Base-by-base conservation (phyloP, 768 basidiomycete genomes). In the Rubroboletus pulcherrimus region DNA sequence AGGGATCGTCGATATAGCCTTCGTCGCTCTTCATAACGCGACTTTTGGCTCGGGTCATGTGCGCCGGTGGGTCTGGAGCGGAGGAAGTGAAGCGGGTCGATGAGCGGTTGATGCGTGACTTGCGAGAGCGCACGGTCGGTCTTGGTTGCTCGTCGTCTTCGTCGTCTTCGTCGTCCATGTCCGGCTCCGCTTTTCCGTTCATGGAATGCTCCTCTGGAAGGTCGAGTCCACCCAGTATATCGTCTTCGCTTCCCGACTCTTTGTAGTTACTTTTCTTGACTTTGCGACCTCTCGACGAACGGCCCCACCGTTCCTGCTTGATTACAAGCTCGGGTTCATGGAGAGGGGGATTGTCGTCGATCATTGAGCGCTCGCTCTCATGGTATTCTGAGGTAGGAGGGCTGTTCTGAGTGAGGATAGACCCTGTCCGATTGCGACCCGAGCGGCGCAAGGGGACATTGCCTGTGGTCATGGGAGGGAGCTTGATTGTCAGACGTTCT, bases 211-310 rank as follows among this genome's bases (percentile, higher is more conserved):
- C 54, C 14, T 49, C 61, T 8, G 55, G 51, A 48, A 45, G 43
- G 46, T 11, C 3, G 21, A 54, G 46, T 48, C 49, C 66, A 24
- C 69, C 63, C 0, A 47, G 59, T 7, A 51, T 7, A 24, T 75
- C 79, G n/a, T 77, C 75, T 30, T 81, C 80, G 51, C 73, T 74
- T 17, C 67, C 71, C 10, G 73, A 75, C 68, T 85, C 82, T 10
- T 65, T 69, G 65, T 82, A 83, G 7, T 59, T 66, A 38, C 60
- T 71, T 65, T 68, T 77, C 35, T 60, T 62, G 15, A 77, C 62
- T 26, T 53, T 76, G 33, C 83, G 71, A 15, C 84, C 82, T 31
- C 78, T 66, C 21, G 37, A 59, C 0, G 77, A 62, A n/a, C 49
- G 68, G 14, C 45, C 55, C 64, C 63, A 73, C 10, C 54, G 19